Conservation (phyloP, 169 alveolate species). For the Cryptosporidium parvum region DNA sequence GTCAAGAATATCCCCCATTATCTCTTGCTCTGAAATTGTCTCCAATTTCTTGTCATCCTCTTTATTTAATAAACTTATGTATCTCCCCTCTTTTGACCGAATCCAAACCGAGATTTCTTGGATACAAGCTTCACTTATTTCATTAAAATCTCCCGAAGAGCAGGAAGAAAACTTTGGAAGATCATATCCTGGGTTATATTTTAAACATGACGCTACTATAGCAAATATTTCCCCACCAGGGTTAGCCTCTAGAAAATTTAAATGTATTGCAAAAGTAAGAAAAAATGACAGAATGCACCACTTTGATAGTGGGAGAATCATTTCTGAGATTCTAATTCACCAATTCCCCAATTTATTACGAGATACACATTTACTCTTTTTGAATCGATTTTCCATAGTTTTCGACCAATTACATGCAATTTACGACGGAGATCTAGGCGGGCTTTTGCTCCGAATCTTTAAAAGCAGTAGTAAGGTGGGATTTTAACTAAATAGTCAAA, state of each 20-base stretch:
- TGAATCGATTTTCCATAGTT: background rate
- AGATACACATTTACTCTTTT: conserved; percentile 4
- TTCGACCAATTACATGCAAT: conserved; percentile 10
- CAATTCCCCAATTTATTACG: background rate
- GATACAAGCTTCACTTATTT: conserved; percentile 1
- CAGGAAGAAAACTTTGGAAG: conserved; percentile 12
- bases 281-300: conserved; percentile 27
- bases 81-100: background rate
- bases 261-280: conserved; percentile 1
- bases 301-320: background rate
- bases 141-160: background rate
- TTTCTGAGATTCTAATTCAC: conserved; percentile 5
- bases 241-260: conserved; percentile 24
- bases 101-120: conserved; percentile 9
- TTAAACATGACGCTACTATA: conserved; percentile 30
- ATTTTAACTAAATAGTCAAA: background rate
- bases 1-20: conserved; percentile 22
- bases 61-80: background rate
- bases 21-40: background rate
- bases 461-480: background rate
- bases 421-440: conserved; percentile 34
- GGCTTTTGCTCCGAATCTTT: conserved; percentile 5
- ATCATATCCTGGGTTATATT: conserved; percentile 15
- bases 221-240: background rate
- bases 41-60: background rate